Base-by-base conservation (phyloP, 495 filamentous ascomycete genomes). In the Aspergillus saccharolyticus region DNA sequence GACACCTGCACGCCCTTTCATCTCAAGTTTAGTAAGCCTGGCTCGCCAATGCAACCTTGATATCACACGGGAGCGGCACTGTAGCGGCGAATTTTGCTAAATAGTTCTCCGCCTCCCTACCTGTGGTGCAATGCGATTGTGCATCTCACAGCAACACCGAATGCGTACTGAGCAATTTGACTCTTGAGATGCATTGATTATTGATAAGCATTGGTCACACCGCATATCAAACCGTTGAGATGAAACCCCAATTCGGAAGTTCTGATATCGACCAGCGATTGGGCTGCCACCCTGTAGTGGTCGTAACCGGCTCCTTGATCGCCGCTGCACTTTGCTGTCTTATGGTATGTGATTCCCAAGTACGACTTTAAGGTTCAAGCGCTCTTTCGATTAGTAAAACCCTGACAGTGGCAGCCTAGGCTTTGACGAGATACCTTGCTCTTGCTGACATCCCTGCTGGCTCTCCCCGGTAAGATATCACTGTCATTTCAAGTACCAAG, bases 1-100 rank as follows among this genome's bases (percentile, higher is more conserved):
- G 44, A 22, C 59, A 44, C 44, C 59, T 65, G 63, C 57, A 60
- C 52, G 45, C 52, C 52, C 53, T 19, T 53, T 22, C 20, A 58
- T 43, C 43, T 50, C 17, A 5, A 30, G 24, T 21, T 17, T n/a
- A 24, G 30, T 24, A 39, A 39, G 33, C 33, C 7, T 39, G 14
- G 33, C 33, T 28, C 46, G 52, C 49, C 30, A 52, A 54, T 54
- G 45, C 54, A 54, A 48, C 54, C 54, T 49, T 48, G 4, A n/a
- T 22, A 21, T 39, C 10, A 39, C 33, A 39, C 12, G 14, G 25
- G 52, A 44, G 45, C 44, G 47, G 45, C 19, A 42, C 54, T 59
- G 62, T 42, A 59, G 25, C 20, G 33, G 53, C 20, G 43, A 53
- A 47, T 16, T 39, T 12, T 39, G 33, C 44, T 17, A 19, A 24